Evolutionary conservation across 768 basidiomycete species (phyloP).

Genomic region (Xerocomellus chrysenteron): DNA sequence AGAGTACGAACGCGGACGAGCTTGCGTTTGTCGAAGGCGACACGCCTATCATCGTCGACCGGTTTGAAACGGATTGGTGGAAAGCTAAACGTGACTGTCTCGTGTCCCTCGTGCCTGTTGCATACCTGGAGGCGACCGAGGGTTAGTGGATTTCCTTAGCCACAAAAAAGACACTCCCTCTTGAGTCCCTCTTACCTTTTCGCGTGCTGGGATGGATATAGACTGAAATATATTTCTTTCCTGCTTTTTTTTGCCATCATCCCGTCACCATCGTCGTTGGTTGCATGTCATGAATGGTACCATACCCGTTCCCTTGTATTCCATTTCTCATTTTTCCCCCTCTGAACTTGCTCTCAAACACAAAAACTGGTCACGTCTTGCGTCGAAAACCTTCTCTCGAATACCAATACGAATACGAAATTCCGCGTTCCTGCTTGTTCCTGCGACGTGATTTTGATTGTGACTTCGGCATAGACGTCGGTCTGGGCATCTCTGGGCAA

Average conservation of each 20-base stretch:
- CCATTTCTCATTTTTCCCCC: background rate
- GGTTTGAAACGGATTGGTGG: conserved; percentile 90
- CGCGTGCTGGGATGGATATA: conserved; percentile 48
- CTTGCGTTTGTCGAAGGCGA: conserved; percentile 86
- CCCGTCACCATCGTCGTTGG: conserved; percentile 7
- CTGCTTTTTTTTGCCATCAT: conserved; percentile 43
- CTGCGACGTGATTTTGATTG: conserved; percentile 10
- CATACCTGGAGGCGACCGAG: conserved; percentile 81
- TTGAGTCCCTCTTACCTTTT: conserved; percentile 55
- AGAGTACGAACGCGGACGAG: conserved; percentile 70
- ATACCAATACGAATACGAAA: conserved; percentile 17
- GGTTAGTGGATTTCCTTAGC: conserved; percentile 72
- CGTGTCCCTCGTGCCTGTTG: conserved; percentile 89
- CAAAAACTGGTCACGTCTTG: conserved; percentile 8
- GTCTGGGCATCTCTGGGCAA: background rate
- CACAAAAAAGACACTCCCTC: conserved; percentile 35
- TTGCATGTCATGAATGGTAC: conserved; percentile 16
- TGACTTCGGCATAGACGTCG: conserved; percentile 6
- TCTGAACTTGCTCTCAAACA: conserved; percentile 5
- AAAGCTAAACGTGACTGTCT: conserved; percentile 86
- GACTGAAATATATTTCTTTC: conserved; percentile 76
- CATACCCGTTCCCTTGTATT: conserved; percentile 1
- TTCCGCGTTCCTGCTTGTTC: conserved; percentile 4
- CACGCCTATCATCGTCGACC: conserved; percentile 74
- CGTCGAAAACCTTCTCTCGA: background rate